Percentiles rank a stretch among this genome's conserved stretches.
Conservation (phyloP, 2,329 filamentous ascomycete genomes). For the Claviceps spartinae region DNA sequence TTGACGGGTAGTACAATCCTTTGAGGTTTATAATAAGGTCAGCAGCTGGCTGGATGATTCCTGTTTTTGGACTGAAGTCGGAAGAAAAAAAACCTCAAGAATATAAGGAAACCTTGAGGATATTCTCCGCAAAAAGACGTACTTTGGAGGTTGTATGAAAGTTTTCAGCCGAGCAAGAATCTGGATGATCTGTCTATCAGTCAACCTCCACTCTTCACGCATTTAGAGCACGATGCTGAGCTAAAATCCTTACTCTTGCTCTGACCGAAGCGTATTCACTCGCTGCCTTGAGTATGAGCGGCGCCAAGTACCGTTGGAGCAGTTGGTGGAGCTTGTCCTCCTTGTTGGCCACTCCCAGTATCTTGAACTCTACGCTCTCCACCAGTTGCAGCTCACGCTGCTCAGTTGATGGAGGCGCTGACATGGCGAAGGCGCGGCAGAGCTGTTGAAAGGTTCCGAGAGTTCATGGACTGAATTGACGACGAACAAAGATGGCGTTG, state of each 20-base stretch:
- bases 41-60: background rate
- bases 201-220: background rate
- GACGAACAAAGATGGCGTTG: background rate
- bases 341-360: constrained; percentile 63
- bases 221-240: background rate
- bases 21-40: constrained; percentile 1
- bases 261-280: constrained; percentile 71
- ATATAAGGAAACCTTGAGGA: background rate
- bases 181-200: constrained; percentile 32
- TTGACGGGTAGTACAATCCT: constrained; percentile 70
- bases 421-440: constrained; percentile 17
- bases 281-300: constrained; percentile 72
- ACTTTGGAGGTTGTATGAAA: constrained; percentile 39
- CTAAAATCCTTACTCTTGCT: constrained; percentile 44
- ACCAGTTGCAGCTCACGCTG: constrained; percentile 69
- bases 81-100: no score
- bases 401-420: constrained; percentile 29
- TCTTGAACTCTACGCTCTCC: constrained; percentile 73
- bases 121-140: constrained; percentile 8
- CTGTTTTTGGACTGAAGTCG: background rate
- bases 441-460: background rate
- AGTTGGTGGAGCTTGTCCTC: constrained; percentile 71
- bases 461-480: background rate
- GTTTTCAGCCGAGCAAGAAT: constrained; percentile 39
- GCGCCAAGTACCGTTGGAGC: constrained; percentile 65